Percentiles rank a stretch among this genome's conserved stretches.
phyloP scores from a whole-genome alignment of 2,329 filamentous ascomycete species.

The Erysiphe pulchra region DNA sequence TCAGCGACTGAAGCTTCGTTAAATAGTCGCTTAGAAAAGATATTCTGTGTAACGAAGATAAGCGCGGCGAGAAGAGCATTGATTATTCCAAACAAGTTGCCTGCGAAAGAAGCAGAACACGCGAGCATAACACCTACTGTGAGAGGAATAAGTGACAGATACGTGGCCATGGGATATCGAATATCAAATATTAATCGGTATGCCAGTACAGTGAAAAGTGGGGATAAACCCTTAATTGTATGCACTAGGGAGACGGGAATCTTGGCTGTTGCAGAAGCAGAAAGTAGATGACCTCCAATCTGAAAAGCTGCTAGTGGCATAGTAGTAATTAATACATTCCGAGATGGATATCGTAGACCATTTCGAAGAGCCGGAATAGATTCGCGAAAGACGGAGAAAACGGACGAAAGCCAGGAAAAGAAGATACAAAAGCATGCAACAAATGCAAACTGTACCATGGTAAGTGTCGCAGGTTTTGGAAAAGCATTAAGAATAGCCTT shows the following conservation, averaged over 20 bases:
- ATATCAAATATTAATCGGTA: constrained; percentile 80
- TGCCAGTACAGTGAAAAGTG: constrained; percentile 79
- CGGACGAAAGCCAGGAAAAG: constrained; percentile 46
- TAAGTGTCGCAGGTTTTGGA: constrained; percentile 73
- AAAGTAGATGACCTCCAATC: constrained; percentile 77
- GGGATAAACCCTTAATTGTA: constrained; percentile 93
- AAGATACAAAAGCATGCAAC: constrained; percentile 72
- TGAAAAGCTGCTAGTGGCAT: constrained; percentile 85
- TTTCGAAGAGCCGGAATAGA: constrained; percentile 57
- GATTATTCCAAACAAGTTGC: constrained; percentile 70
- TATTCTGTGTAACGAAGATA: constrained; percentile 94
- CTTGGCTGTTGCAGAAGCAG: constrained; percentile 75
- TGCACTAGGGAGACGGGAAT: constrained; percentile 95
- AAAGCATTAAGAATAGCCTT: constrained; percentile 90
- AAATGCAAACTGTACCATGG: constrained; percentile 78
- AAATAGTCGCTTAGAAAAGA: constrained; percentile 93
- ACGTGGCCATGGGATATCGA: constrained; percentile 65
- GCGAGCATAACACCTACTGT: constrained; percentile 90
- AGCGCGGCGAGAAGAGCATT: constrained; percentile 77
- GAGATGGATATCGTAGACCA: constrained; percentile 56
- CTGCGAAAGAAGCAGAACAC: constrained; percentile 74
- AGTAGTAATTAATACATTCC: constrained; percentile 62
- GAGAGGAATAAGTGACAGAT: constrained; percentile 68
- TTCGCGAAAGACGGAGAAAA: constrained; percentile 44
- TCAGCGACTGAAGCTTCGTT: constrained; percentile 78